A percentile compares a stretch with the other conserved stretches of the same genome.
Conservation (phyloP, 225 moss, liverwort and hornwort genomes). For the Asterella californica region DNA sequence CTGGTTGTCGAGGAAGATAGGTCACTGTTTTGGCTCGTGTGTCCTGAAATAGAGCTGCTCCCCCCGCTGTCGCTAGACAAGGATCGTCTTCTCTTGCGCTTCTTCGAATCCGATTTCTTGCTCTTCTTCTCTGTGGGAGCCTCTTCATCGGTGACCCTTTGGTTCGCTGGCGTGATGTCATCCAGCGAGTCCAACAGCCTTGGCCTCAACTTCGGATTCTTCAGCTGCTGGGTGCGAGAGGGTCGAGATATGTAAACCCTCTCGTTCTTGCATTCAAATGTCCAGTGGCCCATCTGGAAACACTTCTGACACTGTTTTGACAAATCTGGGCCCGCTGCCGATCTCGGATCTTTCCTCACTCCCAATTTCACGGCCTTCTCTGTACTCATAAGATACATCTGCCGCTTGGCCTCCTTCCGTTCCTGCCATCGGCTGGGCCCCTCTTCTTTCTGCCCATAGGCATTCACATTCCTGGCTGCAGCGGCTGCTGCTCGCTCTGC, state of each 20-base stretch:
- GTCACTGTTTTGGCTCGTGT: constrained; percentile 27
- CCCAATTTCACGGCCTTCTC: constrained; percentile 59
- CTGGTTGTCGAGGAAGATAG: constrained; percentile 37
- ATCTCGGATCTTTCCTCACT: constrained; percentile 47
- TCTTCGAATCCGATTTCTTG: constrained; percentile 22
- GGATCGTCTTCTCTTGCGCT: constrained; percentile 27
- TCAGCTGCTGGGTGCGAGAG: constrained; percentile 53
- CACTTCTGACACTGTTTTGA: constrained; percentile 54
- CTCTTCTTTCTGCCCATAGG: constrained; percentile 57
- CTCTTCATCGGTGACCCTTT: constrained; percentile 30
- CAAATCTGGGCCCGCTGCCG: constrained; percentile 29
- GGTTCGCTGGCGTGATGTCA: constrained; percentile 19
- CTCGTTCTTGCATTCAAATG: constrained; percentile 55
- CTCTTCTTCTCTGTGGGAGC: constrained; percentile 23
- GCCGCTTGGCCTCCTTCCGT: constrained; percentile 54
- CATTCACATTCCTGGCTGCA: constrained; percentile 55
- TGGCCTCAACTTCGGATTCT: constrained; percentile 47
- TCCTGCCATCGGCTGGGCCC: constrained; percentile 63
- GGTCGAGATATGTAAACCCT: constrained; percentile 56
- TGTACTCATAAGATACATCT: constrained; percentile 64
- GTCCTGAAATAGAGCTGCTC: constrained; percentile 13
- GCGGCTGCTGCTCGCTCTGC: constrained; percentile 55
- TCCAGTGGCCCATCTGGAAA: constrained; percentile 56
- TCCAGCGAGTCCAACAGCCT: constrained; percentile 40
- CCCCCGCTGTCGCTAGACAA: background rate